Conservation (phyloP, 2,329 filamentous ascomycete species). For the Hirsutella minnesotensis region DNA sequence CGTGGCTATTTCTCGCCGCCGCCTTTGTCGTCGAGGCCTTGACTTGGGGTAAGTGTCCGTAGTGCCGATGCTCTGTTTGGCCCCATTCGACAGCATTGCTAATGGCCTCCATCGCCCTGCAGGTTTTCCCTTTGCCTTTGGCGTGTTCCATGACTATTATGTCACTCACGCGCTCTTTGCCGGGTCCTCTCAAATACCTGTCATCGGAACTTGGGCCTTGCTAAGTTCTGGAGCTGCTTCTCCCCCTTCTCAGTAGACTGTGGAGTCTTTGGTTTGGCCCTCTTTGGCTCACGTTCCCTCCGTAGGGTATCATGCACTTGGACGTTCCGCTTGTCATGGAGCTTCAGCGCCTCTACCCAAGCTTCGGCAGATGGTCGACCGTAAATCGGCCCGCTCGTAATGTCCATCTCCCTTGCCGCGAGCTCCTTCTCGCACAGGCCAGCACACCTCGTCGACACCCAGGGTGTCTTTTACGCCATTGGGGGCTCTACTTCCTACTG, state of each 20-base stretch:
- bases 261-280: not conserved
- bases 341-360: conserved; percentile 29
- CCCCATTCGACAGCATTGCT: not conserved
- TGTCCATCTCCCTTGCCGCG: conserved; percentile 38
- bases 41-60: conserved; percentile 16
- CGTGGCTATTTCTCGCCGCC: conserved; percentile 20
- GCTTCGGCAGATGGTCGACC: conserved; percentile 27
- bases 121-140: conserved; percentile 60
- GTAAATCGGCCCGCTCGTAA: conserved; percentile 34
- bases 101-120: no score
- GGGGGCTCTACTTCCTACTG: conserved; percentile 45
- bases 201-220: conserved; percentile 54
- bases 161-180: conserved; percentile 45
- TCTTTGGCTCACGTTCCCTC: no score
- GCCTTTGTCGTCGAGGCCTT: conserved; percentile 20
- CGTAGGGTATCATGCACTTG: conserved; percentile 43
- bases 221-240: conserved; percentile 15
- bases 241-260: not conserved
- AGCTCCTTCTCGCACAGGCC: conserved; percentile 41
- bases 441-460: conserved; percentile 43
- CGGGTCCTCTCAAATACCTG: conserved; percentile 40
- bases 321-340: conserved; percentile 35
- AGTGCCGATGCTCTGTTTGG: no score
- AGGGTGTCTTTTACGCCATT: conserved; percentile 49
- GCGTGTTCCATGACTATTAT: conserved; percentile 62